These are phyloP conservation scores for Peniophora sp. DNA, from an alignment of 1,284 basidiomycete genomes.

Conservation along the genomic window DNA sequence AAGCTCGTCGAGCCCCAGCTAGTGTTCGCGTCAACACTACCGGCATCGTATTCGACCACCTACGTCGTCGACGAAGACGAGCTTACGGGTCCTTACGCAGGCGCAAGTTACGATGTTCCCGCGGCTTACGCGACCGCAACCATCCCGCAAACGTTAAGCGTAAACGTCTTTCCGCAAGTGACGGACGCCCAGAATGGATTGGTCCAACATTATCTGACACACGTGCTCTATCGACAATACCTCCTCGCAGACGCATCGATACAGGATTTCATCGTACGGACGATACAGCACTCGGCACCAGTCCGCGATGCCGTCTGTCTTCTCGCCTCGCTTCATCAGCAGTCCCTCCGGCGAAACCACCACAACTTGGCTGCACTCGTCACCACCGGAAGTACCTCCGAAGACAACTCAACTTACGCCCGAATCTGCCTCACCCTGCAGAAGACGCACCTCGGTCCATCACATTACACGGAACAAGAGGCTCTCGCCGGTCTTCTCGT, in stretches of 20 bases:
- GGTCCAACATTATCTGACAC: constrained; percentile 34
- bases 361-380: constrained; percentile 4
- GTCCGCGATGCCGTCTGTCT: constrained; percentile 49
- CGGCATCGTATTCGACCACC: constrained; percentile 7
- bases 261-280: constrained; percentile 31
- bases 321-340: constrained; percentile 43
- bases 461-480: constrained; percentile 41
- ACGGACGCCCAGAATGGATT: constrained; percentile 23
- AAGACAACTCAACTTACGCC: constrained; percentile 15
- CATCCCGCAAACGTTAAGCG: constrained; percentile 9
- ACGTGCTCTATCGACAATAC: constrained; percentile 60
- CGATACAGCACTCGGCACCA: constrained; percentile 34
- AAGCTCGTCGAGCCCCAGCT: background rate
- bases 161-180: constrained; percentile 17
- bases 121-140: constrained; percentile 8
- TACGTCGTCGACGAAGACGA: too few species aligned
- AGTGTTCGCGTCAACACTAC: constrained; percentile 7
- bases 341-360: constrained; percentile 20
- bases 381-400: constrained; percentile 7
- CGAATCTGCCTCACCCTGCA: constrained; percentile 28
- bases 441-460: constrained; percentile 8
- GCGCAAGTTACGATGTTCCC: background rate
- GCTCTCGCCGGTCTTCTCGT: constrained; percentile 72
- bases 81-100: too few species aligned
- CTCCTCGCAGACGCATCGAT: constrained; percentile 47